phyloP scores from a whole-genome alignment of 2,329 filamentous ascomycete genomes.

The Tothia fuscella region DNA sequence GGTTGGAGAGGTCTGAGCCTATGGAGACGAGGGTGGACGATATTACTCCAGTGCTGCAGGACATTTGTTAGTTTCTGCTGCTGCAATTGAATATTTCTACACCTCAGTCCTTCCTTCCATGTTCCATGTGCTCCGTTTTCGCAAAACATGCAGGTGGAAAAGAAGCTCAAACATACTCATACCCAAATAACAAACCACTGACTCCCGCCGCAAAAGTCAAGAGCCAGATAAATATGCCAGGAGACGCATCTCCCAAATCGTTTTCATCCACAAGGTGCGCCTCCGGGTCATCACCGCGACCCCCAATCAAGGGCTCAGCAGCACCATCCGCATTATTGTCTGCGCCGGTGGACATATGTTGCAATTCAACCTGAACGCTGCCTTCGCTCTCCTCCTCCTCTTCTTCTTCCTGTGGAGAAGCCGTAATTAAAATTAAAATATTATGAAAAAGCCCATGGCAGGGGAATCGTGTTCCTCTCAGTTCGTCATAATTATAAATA shows the following conservation, averaged over 20 bases:
- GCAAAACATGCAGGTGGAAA: no score
- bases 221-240: conserved; percentile 38
- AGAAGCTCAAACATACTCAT: conserved; percentile 33
- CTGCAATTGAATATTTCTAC: conserved; percentile 7
- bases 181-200: conserved; percentile 48
- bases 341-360: conserved; percentile 19
- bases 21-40: conserved; percentile 48
- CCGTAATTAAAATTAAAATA: no score
- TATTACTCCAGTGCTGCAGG: conserved; percentile 44
- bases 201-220: conserved; percentile 47
- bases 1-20: conserved; percentile 39
- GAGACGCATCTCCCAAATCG: conserved; percentile 11
- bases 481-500: no score
- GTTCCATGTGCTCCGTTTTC: neutral
- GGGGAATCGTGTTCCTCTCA: no score
- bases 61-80: no score
- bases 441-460: no score
- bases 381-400: neutral
- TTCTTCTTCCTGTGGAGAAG: neutral
- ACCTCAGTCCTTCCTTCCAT: neutral
- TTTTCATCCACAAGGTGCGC: conserved; percentile 4
- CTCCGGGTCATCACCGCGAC: neutral
- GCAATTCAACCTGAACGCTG: conserved; percentile 18
- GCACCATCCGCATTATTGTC: conserved; percentile 13
- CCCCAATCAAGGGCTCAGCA: conserved; percentile 21